Base-by-base conservation (phyloP, 257 asterid species). In the Ballota nigra region DNA sequence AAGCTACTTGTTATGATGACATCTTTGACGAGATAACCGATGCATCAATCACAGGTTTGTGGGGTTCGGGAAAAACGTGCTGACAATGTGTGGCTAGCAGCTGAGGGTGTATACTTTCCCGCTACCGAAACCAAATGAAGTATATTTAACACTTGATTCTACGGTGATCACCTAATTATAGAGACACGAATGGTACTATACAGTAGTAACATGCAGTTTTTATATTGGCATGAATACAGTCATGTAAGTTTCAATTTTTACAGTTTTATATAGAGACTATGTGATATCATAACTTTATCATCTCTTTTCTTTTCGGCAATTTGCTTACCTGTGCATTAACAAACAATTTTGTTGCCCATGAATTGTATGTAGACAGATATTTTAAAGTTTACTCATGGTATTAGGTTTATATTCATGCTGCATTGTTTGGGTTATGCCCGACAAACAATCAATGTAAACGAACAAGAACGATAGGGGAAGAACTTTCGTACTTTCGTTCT, bases 11-110 rank as follows among this genome's bases (percentile, higher is more conserved):
- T 34, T 55, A 15, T 38, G 45, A 8, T 51, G 18, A 16, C 63
- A 66, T 40, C 66, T 36, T 67, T 22, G 66, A 61, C 12, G 40
- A 16, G 24, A 12, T 57, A 33, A 19, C 53, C 26, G 33, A 40
- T 73, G 66, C 57, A 38, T 63, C 55, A 19, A 56, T 36, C 56
- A 75, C 86, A 88, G 97, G 97, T 91, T 65, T 91, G 97, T 79
- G 96, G 92, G 11, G 82, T 91, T 38, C 47, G 71, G 23, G 96
- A 91, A 34, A 88, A 87, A 80, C 86, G 86, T 9, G 81, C 95
- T 4, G 96, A 91, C 66, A 91, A 87, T 61, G 75, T 91, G 18
- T 88, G 97, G 97, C 69, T 91, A 79, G 97, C 97, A 55, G 88
- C 90, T 41, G 97, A 91, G 82, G 97, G 97, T 15, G 91, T 88